These are phyloP conservation scores for Linum tenue DNA, from an alignment of 345 rosid genomes.

Conservation along the genomic window DNA sequence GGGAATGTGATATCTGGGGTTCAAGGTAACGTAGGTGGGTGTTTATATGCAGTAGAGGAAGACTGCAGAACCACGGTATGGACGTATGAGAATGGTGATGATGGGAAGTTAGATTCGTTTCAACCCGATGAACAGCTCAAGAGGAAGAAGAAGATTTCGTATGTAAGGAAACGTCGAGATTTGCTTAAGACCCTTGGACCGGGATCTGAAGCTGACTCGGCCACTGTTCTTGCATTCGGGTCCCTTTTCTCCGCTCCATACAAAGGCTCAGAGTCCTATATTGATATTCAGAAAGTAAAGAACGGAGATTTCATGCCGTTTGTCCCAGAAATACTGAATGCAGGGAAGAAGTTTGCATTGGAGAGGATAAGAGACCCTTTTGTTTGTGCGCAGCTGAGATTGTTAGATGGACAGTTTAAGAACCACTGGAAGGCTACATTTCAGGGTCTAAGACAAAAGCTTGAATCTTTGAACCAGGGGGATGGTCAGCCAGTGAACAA, in stretches of 20 bases:
- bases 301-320: constrained; percentile 58
- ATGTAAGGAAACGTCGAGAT: constrained; percentile 57
- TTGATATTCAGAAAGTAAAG: constrained; percentile 44
- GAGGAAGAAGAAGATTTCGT: constrained; percentile 59
- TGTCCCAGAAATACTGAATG: constrained; percentile 55
- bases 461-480: constrained; percentile 42
- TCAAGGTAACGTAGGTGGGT: constrained; percentile 48
- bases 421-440: constrained; percentile 75
- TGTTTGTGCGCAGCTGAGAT: constrained; percentile 81
- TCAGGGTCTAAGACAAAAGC: constrained; percentile 44
- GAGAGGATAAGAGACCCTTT: constrained; percentile 56
- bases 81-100: constrained; percentile 49
- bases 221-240: constrained; percentile 66
- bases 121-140: constrained; percentile 78
- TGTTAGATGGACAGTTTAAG: constrained; percentile 94
- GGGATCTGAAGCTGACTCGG: constrained; percentile 57
- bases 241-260: constrained; percentile 79
- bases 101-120: constrained; percentile 54
- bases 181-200: constrained; percentile 61
- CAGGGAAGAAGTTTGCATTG: constrained; percentile 49
- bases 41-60: constrained; percentile 59
- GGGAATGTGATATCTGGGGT: constrained; percentile 57
- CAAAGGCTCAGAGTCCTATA: constrained; percentile 60
- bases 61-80: constrained; percentile 87
- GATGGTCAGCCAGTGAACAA: constrained; percentile 37